A percentile compares a stretch with the other conserved stretches of the same genome.
These are phyloP conservation scores for Ustilago trichophora DNA, from an alignment of 1,284 basidiomycete genomes.

Conservation along the genomic window DNA sequence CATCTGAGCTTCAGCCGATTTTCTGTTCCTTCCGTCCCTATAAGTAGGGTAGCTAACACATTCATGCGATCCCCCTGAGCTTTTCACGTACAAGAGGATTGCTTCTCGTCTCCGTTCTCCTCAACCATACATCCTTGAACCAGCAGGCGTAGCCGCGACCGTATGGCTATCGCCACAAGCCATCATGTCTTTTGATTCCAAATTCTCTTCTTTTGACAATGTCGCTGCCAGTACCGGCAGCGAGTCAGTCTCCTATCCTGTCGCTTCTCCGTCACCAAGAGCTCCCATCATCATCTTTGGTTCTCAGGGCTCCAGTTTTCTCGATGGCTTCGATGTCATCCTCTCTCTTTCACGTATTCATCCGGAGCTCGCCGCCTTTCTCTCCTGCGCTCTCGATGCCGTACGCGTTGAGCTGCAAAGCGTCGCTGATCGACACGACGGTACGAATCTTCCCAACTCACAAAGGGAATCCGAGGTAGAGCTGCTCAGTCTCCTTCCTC, in stretches of 20 bases:
- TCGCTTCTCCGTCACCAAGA: neutral
- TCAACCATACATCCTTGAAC: too few relatives aligned
- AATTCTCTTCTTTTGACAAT: constrained; percentile 30
- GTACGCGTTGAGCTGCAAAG: constrained; percentile 29
- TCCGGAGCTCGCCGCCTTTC: constrained; percentile 24
- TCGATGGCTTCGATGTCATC: constrained; percentile 25
- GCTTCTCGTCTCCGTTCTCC: too few relatives aligned
- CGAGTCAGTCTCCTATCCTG: neutral
- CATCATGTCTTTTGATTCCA: constrained; percentile 24
- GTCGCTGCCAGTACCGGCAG: neutral
- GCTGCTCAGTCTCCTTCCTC: constrained; percentile 31
- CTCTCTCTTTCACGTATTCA: constrained; percentile 8
- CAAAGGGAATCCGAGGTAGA: constrained; percentile 16
- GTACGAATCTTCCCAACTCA: neutral
- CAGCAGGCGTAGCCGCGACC: too few relatives aligned
- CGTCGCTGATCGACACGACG: constrained; percentile 15
- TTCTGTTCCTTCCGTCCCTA: too few relatives aligned
- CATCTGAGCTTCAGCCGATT: too few relatives aligned
- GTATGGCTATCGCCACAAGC: too few relatives aligned
- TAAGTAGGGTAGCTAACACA: too few relatives aligned
- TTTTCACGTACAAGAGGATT: too few relatives aligned
- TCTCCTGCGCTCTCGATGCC: constrained; percentile 27
- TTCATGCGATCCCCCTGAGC: too few relatives aligned
- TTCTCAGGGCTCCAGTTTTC: constrained; percentile 43
- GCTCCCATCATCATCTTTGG: constrained; percentile 35